Evolutionary conservation across 1,284 basidiomycete species (phyloP), one percentile per base, ranked within the genome.

Genomic region (Farysia itapuensis): DNA sequence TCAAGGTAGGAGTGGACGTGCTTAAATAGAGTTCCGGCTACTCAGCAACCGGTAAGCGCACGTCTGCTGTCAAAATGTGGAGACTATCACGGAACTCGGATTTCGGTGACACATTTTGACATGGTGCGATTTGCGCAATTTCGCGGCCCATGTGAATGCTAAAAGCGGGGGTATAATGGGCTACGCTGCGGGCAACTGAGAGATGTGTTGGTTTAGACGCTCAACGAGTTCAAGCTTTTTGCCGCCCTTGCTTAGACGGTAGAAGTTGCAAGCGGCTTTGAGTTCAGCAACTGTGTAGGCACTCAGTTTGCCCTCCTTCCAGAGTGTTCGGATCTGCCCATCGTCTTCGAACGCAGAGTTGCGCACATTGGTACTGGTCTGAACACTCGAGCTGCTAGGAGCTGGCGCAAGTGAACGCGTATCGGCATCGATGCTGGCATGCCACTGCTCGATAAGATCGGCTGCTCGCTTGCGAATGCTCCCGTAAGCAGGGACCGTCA

Each of bases 401-500:
- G 36, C 19, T 7, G 36, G 33, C 38, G 44, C 35, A 16, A 25
- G 29, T 2, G 61, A 39, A 14, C 70, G 45, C 22, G 44, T 33
- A 69, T 93, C 89, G 9, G 82, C 79, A n/a, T 80, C 77, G 32
- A 94, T 77, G 6, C 80, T 80, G 12, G 79, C 75, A 69, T 90
- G 90, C 87, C 88, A 95, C 47, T 83, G 81, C 54, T 82, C 81
- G 72, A 95, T 84, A 41, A 88, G 79, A 30, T 80, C 78, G 12
- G 90, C 90, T 1, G 87, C 88, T 21, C 86, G 82, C 80, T 88
- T 86, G 69, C 89, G 86, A 56, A 95, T 90, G 67, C 83, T 82
- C 32, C 84, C 83, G 39, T 85, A 81, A 65, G 88, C 86, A 2
- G 93, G 92, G 47, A 84, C 72, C 0, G 91, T 90, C 53, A 85